Percentiles rank a stretch among this genome's conserved stretches.
These are phyloP conservation scores for Phytophthora hybrid DNA, from an alignment of 352 stramenopile genomes.

Conservation along the genomic window DNA sequence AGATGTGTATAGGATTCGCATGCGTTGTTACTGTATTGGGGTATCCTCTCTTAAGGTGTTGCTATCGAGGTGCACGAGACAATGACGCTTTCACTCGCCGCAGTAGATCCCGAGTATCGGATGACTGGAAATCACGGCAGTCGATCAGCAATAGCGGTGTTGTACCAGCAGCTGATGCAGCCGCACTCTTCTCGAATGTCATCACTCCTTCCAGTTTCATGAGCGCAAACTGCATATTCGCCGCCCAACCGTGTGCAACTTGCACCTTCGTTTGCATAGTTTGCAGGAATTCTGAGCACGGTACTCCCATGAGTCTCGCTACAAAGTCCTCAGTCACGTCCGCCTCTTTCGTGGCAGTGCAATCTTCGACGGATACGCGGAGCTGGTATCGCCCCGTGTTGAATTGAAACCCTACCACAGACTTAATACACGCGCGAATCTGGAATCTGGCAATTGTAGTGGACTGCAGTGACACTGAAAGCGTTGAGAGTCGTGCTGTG, in stretches of 20 bases:
- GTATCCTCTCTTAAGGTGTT: no score
- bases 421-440: constrained; percentile 84
- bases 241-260: constrained; percentile 69
- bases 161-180: constrained; percentile 24
- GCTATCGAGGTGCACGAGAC: constrained; percentile 14
- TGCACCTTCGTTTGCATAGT: constrained; percentile 72
- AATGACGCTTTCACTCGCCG: constrained; percentile 47
- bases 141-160: constrained; percentile 57
- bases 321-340: constrained; percentile 68
- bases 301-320: constrained; percentile 76
- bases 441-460: constrained; percentile 40
- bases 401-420: constrained; percentile 85
- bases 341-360: constrained; percentile 62
- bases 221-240: constrained; percentile 82
- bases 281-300: constrained; percentile 70
- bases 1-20: background rate
- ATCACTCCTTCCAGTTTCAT: constrained; percentile 88
- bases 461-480: constrained; percentile 23
- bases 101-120: constrained; percentile 55
- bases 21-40: background rate
- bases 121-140: constrained; percentile 52
- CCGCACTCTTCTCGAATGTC: constrained; percentile 45
- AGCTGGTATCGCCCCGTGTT: constrained; percentile 74
- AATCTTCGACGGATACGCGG: constrained; percentile 81
- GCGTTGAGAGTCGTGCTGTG: constrained; percentile 25